Percentiles rank a stretch among this genome's conserved stretches.
Evolutionary conservation across 169 alveolate genomes (phyloP).

Genomic region (Eimeria mitis): DNA sequence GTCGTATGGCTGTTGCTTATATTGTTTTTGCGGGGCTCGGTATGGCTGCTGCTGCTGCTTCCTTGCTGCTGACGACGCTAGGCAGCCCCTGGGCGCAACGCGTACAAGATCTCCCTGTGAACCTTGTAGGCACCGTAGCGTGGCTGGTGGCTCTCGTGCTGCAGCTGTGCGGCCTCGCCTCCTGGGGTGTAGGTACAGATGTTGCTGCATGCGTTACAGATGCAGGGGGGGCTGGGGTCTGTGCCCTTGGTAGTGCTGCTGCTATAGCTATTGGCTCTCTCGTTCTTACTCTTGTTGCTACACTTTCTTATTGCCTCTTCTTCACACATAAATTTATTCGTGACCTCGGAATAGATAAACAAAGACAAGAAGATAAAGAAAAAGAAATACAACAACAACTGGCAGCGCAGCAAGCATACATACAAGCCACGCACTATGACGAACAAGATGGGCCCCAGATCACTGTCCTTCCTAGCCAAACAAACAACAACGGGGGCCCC

Average conservation of each 20-base stretch:
- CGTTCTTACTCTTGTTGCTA: conserved; percentile 30
- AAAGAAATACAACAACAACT: not conserved
- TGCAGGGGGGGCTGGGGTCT: conserved; percentile 18
- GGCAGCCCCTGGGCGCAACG: not conserved
- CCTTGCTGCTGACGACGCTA: not conserved
- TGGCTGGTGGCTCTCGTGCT: conserved; percentile 35
- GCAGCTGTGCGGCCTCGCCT: conserved; percentile 30
- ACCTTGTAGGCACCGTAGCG: conserved; percentile 6
- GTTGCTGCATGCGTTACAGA: conserved; percentile 43
- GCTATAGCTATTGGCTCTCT: conserved; percentile 6
- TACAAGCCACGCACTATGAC: too few relatives aligned
- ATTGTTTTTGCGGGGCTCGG: conserved; percentile 10
- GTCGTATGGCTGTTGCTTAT: not conserved
- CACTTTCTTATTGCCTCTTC: conserved; percentile 23
- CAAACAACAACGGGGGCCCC: not conserved
- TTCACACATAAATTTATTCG: conserved; percentile 4
- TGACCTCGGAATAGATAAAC: not conserved
- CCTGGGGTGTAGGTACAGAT: conserved; percentile 58
- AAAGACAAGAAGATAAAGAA: not conserved
- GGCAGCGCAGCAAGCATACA: not conserved
- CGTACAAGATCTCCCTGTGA: not conserved
- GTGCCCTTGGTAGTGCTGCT: conserved; percentile 13
- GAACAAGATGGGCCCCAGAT: too few relatives aligned
- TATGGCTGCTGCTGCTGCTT: conserved; percentile 1
- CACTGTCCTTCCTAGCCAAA: too few relatives aligned